Conservation (phyloP, 2,329 filamentous ascomycete genomes). For the Phyllosticta capitalensis region DNA sequence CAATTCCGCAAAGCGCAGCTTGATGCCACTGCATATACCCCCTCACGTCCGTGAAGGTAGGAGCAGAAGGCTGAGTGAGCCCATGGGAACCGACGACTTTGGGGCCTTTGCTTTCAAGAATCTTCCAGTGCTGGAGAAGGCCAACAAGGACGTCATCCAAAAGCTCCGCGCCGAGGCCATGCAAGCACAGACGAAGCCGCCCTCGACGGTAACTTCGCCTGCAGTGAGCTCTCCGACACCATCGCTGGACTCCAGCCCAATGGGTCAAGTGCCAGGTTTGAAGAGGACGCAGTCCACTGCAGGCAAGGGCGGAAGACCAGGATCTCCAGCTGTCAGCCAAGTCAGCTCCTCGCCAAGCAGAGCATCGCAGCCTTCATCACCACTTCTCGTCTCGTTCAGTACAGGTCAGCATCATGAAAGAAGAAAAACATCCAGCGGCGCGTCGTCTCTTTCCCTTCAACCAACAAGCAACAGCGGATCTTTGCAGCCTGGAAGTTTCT, state of each 20-base stretch:
- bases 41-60: slow-evolving; percentile 90
- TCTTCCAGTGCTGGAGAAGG: slow-evolving; percentile 88
- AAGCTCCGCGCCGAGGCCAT: slow-evolving; percentile 88
- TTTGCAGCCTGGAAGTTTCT: slow-evolving; percentile 60
- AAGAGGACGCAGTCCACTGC: slow-evolving; percentile 69
- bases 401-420: slow-evolving; percentile 74
- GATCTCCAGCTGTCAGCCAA: slow-evolving; percentile 77
- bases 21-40: slow-evolving; percentile 94
- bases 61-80: slow-evolving; percentile 81
- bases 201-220: slow-evolving; percentile 32
- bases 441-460: slow-evolving; percentile 73
- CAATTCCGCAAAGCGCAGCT: slow-evolving; percentile 74
- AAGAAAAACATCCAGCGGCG: slow-evolving; percentile 85
- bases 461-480: slow-evolving; percentile 46
- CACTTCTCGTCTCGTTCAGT: slow-evolving; percentile 92
- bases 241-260: slow-evolving; percentile 74
- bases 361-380: slow-evolving; percentile 74
- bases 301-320: slow-evolving; percentile 65
- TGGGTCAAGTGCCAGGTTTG: slow-evolving; percentile 61
- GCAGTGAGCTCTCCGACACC: slow-evolving; percentile 46
- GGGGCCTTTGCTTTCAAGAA: slow-evolving; percentile 97
- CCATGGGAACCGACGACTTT: slow-evolving; percentile 82
- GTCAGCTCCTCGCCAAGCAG: slow-evolving; percentile 80
- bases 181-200: slow-evolving; percentile 51
- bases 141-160: slow-evolving; percentile 97